Evolutionary conservation across 2,329 filamentous ascomycete species (phyloP), one percentile per base, ranked within the genome.

Genomic region (Penicillium sp.): DNA sequence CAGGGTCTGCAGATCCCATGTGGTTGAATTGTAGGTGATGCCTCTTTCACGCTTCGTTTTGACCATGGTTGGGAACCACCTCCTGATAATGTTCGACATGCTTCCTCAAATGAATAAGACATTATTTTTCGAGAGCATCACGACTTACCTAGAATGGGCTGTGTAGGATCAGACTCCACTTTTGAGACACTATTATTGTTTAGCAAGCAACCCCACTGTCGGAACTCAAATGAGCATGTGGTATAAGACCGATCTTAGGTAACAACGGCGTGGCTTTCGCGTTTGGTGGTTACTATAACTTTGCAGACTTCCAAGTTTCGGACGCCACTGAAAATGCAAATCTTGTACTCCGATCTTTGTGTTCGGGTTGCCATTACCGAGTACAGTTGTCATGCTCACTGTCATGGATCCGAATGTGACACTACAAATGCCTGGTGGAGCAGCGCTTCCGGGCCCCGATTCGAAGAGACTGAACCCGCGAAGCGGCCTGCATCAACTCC

Each of bases 361-460:
- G 35, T 15, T 35, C 15, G 35, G 5, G 15, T 41, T 13, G 3
- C 11, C 35, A 38, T 41, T 13, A 15, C 11, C 35, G 11, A 13
- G 13, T 35, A 1, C 15, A 41, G 35, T 5, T 41, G 4, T 41
- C 35, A 41, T 6, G 9, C 1, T 3, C 35, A 45, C 47, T 15
- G 23, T 15, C 26, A 48, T 21, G 8, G 19, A 11, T 11, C 2
- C 13, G 3, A 6, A 15, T 23, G 21, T 21, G 46, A 13, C 46
- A 15, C 21, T 15, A 21, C 23, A 9, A 26, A 23, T 48, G 19
- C 13, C 17, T 35, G 26, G 52, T 57, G 57, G 61, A 63, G 61
- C 41, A 47, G 35, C 5, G 31, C 45, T 26, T 26, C 26, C 26
- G 26, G 5, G 26, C 26, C 26, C 5, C 26, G 26, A 6, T 26